Percentiles rank a stretch among this genome's conserved stretches.
These are phyloP conservation scores for Pseudomicrostroma phylloplanum DNA, from an alignment of 1,284 basidiomycete genomes.

Conservation along the genomic window DNA sequence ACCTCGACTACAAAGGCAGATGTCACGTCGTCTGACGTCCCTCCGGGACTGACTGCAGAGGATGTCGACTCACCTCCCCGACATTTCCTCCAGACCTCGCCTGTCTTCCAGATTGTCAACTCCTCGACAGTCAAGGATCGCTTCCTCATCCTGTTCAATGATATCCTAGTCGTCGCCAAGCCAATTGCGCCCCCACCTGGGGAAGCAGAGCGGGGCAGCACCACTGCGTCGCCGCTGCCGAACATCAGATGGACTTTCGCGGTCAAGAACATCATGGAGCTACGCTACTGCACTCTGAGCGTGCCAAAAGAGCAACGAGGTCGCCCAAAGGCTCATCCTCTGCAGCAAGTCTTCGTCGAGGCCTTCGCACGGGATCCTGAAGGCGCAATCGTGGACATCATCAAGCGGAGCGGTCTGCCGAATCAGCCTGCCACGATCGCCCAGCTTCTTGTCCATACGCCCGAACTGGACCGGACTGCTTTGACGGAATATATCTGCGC, in stretches of 20 bases:
- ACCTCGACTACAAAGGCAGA: slow-evolving; percentile 14
- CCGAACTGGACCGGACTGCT: slow-evolving; percentile 74
- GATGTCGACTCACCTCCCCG: slow-evolving; percentile 65
- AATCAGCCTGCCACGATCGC: slow-evolving; percentile 59
- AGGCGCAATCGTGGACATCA: slow-evolving; percentile 57
- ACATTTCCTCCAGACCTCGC: slow-evolving; percentile 72
- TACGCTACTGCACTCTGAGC: slow-evolving; percentile 26
- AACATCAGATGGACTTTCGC: slow-evolving; percentile 33
- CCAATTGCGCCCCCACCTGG: slow-evolving; percentile 50
- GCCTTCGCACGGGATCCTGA: slow-evolving; percentile 58
- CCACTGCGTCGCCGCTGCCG: slow-evolving; percentile 17
- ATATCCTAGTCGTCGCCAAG: slow-evolving; percentile 75
- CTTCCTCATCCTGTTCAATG: slow-evolving; percentile 89
- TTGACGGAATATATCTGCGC: slow-evolving; percentile 70
- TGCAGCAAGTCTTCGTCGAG: slow-evolving; percentile 61
- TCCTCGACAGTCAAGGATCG: slow-evolving; percentile 90
- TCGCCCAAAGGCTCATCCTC: slow-evolving; percentile 23
- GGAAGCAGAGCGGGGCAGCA: slow-evolving; percentile 27
- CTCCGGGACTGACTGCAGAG: slow-evolving; percentile 6
- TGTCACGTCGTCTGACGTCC: slow-evolving; percentile 5
- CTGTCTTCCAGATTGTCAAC: slow-evolving; percentile 88
- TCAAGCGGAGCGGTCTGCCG: slow-evolving; percentile 21
- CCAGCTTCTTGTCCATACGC: slow-evolving; percentile 73
- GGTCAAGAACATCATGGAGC: slow-evolving; percentile 34
- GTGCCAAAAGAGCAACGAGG: slow-evolving; percentile 23